Evolutionary conservation across 139 green algal genomes (phyloP), one percentile per base, ranked within the genome.

Genomic region (Desmodesmus armatus): DNA sequence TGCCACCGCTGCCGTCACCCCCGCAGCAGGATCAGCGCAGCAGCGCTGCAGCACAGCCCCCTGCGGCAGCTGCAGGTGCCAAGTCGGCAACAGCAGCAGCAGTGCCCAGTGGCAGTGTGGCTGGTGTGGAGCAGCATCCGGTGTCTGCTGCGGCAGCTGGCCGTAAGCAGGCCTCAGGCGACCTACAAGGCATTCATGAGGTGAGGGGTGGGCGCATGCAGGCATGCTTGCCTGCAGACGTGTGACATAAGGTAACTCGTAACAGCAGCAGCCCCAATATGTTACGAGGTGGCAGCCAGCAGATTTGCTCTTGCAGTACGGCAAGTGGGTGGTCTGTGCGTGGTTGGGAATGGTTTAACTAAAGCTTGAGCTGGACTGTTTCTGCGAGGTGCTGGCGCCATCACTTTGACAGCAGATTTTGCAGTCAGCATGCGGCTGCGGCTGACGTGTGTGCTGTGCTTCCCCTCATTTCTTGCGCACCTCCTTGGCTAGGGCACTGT

Each of bases 401-500:
- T 0, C 23, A 25, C 5, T 80, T 15, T 15, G 43, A 29, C 37
- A 6, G 23, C 29, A 31, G 27, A 5, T 55, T 19, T 37, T 78
- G 70, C 39, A 39, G 70, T 19, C 70, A 27, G 39, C 41, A 39
- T 58, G 43, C 47, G 65, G 41, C 11, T 75, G 60, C 77, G n/a
- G n/a, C n/a, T n/a, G 21, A 65, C 33, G 25, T 72, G 13, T 41
- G 27, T 72, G 27, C 63, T 65, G 63, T 21, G 29, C 71, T n/a
- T n/a, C n/a, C n/a, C n/a, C n/a, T n/a, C n/a, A n/a, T n/a, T n/a
- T n/a, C n/a, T n/a, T n/a, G n/a, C n/a, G n/a, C n/a, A n/a, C n/a
- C n/a, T n/a, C n/a, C n/a, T n/a, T n/a, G n/a, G n/a, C n/a, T n/a
- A 86, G 80, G 80, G 80, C 43, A 51, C 72, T 13, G 80, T 86